These are phyloP conservation scores for Pichia kluyveri DNA, from an alignment of 805 yeast species.

Conservation along the genomic window DNA sequence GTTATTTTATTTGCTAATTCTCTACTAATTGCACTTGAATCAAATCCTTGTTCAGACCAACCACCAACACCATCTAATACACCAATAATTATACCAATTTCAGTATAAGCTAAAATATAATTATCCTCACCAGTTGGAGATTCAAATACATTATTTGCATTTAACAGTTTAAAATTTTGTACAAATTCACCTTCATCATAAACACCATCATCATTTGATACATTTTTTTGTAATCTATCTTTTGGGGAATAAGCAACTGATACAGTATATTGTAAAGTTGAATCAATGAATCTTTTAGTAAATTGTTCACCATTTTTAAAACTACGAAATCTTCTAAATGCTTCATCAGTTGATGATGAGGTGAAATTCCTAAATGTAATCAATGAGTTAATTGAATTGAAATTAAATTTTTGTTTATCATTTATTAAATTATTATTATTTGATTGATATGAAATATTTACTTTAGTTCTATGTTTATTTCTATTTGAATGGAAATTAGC, in stretches of 20 bases:
- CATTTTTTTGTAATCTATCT: conserved; percentile 42
- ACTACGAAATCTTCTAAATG: conserved; percentile 18
- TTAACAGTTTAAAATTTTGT: conserved; percentile 17
- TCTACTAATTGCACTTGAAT: conserved; percentile 78
- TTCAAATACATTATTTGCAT: conserved; percentile 16
- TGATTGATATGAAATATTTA: not conserved
- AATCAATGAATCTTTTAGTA: conserved; percentile 17
- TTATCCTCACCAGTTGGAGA: conserved; percentile 79
- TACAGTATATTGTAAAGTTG: conserved; percentile 36
- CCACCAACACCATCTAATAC: conserved; percentile 98
- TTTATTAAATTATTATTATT: not conserved
- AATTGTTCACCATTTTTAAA: conserved; percentile 23
- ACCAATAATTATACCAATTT: conserved; percentile 50
- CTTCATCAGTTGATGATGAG: conserved; percentile 12
- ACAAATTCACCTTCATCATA: conserved; percentile 20
- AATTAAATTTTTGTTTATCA: not conserved
- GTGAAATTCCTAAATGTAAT: conserved; percentile 9
- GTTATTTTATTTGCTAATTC: conserved; percentile 59
- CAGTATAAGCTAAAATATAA: conserved; percentile 42
- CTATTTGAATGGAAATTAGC: conserved; percentile 4
- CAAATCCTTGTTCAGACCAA: conserved; percentile 88
- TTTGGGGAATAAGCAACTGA: conserved; percentile 73
- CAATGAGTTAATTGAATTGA: not conserved
- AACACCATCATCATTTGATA: conserved; percentile 16
- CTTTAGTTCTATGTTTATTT: conserved; percentile 6